A percentile compares a stretch with the other conserved stretches of the same genome.
phyloP scores from a whole-genome alignment of 2,329 filamentous ascomycete species.

The Rutstroemia sydowiana region DNA sequence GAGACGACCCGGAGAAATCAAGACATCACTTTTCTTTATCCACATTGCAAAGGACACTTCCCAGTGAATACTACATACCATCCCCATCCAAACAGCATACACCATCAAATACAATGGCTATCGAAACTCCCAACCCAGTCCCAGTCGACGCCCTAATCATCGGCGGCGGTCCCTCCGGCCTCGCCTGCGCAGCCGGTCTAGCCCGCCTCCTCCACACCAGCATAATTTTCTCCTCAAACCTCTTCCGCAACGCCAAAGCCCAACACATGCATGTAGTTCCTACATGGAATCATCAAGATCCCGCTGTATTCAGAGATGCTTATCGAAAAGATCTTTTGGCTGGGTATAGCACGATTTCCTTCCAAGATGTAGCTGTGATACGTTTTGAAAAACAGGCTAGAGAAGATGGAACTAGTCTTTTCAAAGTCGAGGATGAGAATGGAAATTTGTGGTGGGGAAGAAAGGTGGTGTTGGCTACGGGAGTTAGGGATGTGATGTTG shows the following conservation, averaged over 20 bases:
- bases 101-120: no score
- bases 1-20: no score
- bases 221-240: conserved; percentile 36
- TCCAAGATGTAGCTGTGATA: conserved; percentile 24
- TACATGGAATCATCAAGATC: background rate
- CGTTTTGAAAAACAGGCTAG: conserved; percentile 17
- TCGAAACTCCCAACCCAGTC: background rate
- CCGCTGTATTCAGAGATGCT: background rate
- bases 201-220: conserved; percentile 34
- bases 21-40: no score
- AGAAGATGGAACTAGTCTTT: conserved; percentile 19
- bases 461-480: conserved; percentile 49
- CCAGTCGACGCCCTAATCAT: conserved; percentile 31
- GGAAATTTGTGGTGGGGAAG: conserved; percentile 39
- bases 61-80: no score
- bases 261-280: conserved; percentile 13
- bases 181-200: conserved; percentile 34
- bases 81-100: no score
- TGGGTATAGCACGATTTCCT: conserved; percentile 32
- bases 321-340: conserved; percentile 10
- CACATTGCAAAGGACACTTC: no score
- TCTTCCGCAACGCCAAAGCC: conserved; percentile 37
- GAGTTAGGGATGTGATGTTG: conserved; percentile 43
- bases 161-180: conserved; percentile 39
- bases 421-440: conserved; percentile 34